Base-by-base conservation (phyloP, 1,139 yeast species). In the Magnusiomyces clavatus region DNA sequence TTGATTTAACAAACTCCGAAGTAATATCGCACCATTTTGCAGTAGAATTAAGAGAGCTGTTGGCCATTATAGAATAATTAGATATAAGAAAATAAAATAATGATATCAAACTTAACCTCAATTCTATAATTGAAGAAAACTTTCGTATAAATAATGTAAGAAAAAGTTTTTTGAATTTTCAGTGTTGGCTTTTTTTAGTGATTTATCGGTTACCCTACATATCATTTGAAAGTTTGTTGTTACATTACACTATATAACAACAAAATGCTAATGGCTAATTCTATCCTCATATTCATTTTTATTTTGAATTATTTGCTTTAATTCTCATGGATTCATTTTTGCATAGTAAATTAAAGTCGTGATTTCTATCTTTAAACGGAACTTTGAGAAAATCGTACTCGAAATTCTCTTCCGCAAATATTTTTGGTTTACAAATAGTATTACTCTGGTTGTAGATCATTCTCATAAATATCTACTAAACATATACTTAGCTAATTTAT, bases 11-110 rank as follows among this genome's bases (percentile, higher is more conserved):
- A 48, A 69, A 61, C 46, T 59, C 55, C 4, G 52, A 56, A 5
- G 72, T 66, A 39, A 62, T 51, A 51, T 62, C 64, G 11, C 29
- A 14, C 56, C 56, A 54, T 20, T 41, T 41, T 24, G 31, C 4
- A n/a, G 35, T 11, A 14, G 46, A 41, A n/a, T 12, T 29, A 24
- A 5, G 31, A 24, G 31, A 8, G 8, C 4, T 5, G 8, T 24
- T 24, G 8, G 31, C 31, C 31, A 24, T 24, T 24, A 4, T 24
- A 5, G 4, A 5, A 5, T 5, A 24, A 24, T 24, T 24, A 5
- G 31, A 8, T 24, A 24, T 24, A 24, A 24, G 8, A 24, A 8
- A 5, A 8, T 24, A 24, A 24, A 24, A 24, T 8, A 24, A 24
- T 24, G 8, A 8, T 24, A 24, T 24, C 31, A 4, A 24, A 24